A percentile compares a stretch with the other conserved stretches of the same genome.
Evolutionary conservation across 345 rosid genomes (phyloP).

Genomic region (Linum lewisii): DNA sequence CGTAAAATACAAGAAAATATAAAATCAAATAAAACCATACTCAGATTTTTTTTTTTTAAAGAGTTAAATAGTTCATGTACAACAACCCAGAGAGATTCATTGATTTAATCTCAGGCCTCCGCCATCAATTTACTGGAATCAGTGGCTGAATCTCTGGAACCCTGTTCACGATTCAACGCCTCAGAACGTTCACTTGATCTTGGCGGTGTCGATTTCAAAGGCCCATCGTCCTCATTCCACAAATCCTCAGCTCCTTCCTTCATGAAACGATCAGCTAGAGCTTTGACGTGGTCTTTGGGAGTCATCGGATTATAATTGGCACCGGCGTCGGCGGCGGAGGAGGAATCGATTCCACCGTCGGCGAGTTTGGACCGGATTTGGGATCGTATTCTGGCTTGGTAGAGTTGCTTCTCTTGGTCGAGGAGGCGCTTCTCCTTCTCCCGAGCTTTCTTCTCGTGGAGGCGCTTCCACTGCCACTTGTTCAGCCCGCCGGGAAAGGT

Average conservation of each 20-base stretch:
- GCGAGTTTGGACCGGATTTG: slow-evolving; percentile 52
- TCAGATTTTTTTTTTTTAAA: too few relatives aligned
- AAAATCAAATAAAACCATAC: too few relatives aligned
- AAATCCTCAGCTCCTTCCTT: slow-evolving; percentile 80
- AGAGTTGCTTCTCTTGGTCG: slow-evolving; percentile 85
- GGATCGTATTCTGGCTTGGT: slow-evolving; percentile 67
- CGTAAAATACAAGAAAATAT: too few relatives aligned
- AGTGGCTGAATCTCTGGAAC: slow-evolving; percentile 25
- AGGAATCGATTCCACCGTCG: slow-evolving; percentile 13
- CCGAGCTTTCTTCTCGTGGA: slow-evolving; percentile 85
- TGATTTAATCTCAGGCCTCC: background rate
- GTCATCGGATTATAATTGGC: slow-evolving; percentile 39
- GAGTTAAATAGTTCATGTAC: too few relatives aligned
- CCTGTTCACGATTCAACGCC: slow-evolving; percentile 1
- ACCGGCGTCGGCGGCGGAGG: slow-evolving; percentile 3
- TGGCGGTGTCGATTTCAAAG: slow-evolving; percentile 24
- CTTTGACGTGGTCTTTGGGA: slow-evolving; percentile 54
- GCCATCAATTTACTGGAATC: slow-evolving; percentile 40
- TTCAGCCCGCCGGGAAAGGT: slow-evolving; percentile 89
- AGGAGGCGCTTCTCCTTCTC: slow-evolving; percentile 85
- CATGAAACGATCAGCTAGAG: slow-evolving; percentile 84
- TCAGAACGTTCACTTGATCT: slow-evolving; percentile 20
- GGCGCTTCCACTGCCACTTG: slow-evolving; percentile 99
- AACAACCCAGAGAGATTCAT: too few relatives aligned
- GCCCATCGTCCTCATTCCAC: slow-evolving; percentile 86